Evolutionary conservation across 2,329 filamentous ascomycete genomes (phyloP).

Genomic region (Monilinia fructicola): DNA sequence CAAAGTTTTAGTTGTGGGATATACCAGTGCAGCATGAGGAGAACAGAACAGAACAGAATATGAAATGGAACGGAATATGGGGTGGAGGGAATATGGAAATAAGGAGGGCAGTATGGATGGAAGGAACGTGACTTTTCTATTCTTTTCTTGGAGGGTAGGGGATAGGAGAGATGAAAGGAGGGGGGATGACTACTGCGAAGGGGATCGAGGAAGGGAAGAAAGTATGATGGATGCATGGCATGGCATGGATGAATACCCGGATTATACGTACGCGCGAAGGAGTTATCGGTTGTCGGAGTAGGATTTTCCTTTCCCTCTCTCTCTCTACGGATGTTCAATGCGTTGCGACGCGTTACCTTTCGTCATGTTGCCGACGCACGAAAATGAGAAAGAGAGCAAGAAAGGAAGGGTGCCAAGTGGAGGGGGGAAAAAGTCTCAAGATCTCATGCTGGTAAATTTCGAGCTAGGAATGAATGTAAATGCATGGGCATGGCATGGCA

Average conservation of each 20-base stretch:
- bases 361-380: no score
- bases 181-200: not conserved
- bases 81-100: not conserved
- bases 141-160: not conserved
- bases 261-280: conserved; percentile 2
- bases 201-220: not conserved
- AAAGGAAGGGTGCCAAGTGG: not conserved
- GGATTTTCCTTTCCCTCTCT: not conserved
- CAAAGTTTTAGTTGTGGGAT: conserved; percentile 4
- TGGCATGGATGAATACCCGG: conserved; percentile 19
- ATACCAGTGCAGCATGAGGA: not conserved
- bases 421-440: no score
- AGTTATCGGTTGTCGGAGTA: not conserved
- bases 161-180: not conserved
- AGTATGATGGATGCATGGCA: conserved; percentile 1
- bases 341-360: not conserved
- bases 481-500: no score
- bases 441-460: no score
- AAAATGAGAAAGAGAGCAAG: not conserved
- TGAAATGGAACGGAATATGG: not conserved
- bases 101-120: not conserved
- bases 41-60: not conserved
- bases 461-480: no score
- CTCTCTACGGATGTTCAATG: not conserved
- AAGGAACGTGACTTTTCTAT: conserved; percentile 3